Conservation (phyloP, 768 basidiomycete species). For the Phylloporus sp. region DNA sequence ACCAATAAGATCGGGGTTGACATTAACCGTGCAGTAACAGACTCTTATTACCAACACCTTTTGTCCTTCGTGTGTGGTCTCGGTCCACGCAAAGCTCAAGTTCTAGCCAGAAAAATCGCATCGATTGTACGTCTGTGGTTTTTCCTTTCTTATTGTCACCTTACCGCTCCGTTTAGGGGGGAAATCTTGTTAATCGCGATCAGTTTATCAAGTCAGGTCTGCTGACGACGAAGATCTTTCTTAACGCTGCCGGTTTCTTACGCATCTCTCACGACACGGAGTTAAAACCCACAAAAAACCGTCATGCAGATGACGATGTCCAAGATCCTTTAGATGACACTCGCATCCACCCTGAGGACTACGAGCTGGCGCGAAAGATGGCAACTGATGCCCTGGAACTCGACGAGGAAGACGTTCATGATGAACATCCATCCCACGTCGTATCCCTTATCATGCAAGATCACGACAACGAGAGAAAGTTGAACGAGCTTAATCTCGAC, state of each 20-base stretch:
- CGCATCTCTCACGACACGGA: slow-evolving; percentile 75
- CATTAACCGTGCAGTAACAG: slow-evolving; percentile 87
- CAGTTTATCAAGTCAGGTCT: slow-evolving; percentile 81
- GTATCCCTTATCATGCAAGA: slow-evolving; percentile 85
- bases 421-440: slow-evolving; percentile 86
- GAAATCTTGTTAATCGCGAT: slow-evolving; percentile 78
- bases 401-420: slow-evolving; percentile 95
- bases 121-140: slow-evolving; percentile 47
- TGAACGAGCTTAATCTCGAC: slow-evolving; percentile 88
- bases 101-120: slow-evolving; percentile 75
- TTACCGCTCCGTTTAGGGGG: slow-evolving; percentile 51
- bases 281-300: slow-evolving; percentile 54
- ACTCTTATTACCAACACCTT: slow-evolving; percentile 82
- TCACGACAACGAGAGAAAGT: slow-evolving; percentile 67
- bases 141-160: not conserved
- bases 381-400: slow-evolving; percentile 93
- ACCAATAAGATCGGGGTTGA: slow-evolving; percentile 94
- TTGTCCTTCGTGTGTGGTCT: slow-evolving; percentile 90
- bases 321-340: slow-evolving; percentile 92
- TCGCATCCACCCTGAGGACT: slow-evolving; percentile 96
- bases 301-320: slow-evolving; percentile 58
- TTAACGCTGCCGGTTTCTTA: slow-evolving; percentile 91
- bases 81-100: slow-evolving; percentile 90
- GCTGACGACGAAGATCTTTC: slow-evolving; percentile 80
- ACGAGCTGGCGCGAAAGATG: slow-evolving; percentile 97